Evolutionary conservation across 1,284 basidiomycete genomes (phyloP), one percentile per base, ranked within the genome.

Genomic region (Sanguinoderma infundibulare): DNA sequence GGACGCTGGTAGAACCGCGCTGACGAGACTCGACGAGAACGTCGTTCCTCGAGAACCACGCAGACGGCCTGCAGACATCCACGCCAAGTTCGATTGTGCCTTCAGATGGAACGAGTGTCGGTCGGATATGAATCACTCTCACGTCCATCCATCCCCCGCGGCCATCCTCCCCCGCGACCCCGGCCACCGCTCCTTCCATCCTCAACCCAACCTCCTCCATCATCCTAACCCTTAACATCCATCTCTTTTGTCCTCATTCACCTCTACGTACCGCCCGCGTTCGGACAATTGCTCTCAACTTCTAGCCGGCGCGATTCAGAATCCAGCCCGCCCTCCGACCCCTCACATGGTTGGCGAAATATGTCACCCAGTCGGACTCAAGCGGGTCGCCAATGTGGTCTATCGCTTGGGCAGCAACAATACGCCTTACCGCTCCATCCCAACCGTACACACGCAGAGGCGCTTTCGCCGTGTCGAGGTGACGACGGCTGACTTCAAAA

Each of bases 51-150:
- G 51, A 35, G 24, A 24, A 15, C 30, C 14, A 22, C 44, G 3
- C 55, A 22, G 20, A 30, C 51, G 32, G 50, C 55, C 32, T n/a
- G n/a, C 40, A 46, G 26, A 22, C 47, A 50, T 44, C 22, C 39
- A 54, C 39, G 40, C 38, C 35, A 49, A 42, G 15, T 26, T 40
- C 39, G 34, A 24, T 38, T 30, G 28, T 49, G 7, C 9, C 53
- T 64, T 59, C 63, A 54, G 57, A 59, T 64, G 44, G 57, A 65
- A 61, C 10, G n/a, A 7, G n/a, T 46, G n/a, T n/a, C n/a, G n/a
- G n/a, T 46, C 44, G 24, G 44, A 46, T 46, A 10, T 15, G 24
- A 46, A 15, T 20, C 34, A 26, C 38, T 35, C 51, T 20, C 51
- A 22, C 51, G 15, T 8, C 14, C 36, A 24, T n/a, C 20, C 32